Conservation (phyloP, 2,329 filamentous ascomycete species). For the Aspergillus felis region DNA sequence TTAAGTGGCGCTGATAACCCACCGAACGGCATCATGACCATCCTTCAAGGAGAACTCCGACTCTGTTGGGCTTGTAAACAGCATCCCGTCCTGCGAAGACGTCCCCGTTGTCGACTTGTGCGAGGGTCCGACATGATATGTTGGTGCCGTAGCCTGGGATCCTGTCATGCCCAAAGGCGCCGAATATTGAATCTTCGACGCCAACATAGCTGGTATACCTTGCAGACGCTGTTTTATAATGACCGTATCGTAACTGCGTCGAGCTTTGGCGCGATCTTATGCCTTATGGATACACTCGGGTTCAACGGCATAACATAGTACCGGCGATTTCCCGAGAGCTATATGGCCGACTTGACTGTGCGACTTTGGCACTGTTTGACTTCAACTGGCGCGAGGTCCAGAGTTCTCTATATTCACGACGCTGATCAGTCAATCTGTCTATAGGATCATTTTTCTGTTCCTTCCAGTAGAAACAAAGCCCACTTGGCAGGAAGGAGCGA, state of each 20-base stretch:
- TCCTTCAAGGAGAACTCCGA: conserved; percentile 81
- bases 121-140: conserved; percentile 26
- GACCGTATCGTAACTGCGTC: not conserved
- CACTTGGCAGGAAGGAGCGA: not conserved
- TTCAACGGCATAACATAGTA: not conserved
- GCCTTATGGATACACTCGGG: not conserved
- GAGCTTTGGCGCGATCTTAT: not conserved
- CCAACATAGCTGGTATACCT: conserved; percentile 30
- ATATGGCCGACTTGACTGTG: not conserved
- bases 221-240: not conserved
- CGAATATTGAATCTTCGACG: conserved; percentile 40
- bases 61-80: conserved; percentile 78
- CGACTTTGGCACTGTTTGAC: not conserved
- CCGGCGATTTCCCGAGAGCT: not conserved
- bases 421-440: not conserved
- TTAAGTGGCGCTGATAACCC: conserved; percentile 25
- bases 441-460: not conserved
- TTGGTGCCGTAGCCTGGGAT: conserved; percentile 33
- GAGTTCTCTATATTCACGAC: not conserved
- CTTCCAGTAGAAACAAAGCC: not conserved
- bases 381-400: not conserved
- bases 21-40: conserved; percentile 69
- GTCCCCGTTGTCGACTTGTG: conserved; percentile 27
- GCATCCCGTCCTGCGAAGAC: conserved; percentile 31
- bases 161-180: conserved; percentile 27